phyloP scores from a whole-genome alignment of 768 basidiomycete genomes.

The Leccinum uliginosum region DNA sequence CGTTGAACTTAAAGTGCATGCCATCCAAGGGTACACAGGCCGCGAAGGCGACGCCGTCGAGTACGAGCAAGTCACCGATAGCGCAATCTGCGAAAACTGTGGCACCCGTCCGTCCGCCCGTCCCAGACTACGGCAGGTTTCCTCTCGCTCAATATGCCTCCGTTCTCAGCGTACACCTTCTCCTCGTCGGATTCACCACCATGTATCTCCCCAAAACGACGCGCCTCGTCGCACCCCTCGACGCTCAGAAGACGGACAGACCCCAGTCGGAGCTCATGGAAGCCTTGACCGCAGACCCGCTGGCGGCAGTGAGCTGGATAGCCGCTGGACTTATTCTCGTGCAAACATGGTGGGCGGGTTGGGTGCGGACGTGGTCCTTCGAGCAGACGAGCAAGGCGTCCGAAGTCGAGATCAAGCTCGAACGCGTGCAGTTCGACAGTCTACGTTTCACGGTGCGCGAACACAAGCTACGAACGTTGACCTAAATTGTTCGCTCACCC shows the following conservation, averaged over 20 bases:
- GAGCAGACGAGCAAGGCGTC: slow-evolving; percentile 38
- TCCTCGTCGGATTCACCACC: slow-evolving; percentile 60
- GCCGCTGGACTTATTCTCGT: slow-evolving; percentile 50
- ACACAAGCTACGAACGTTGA: slow-evolving; percentile 16
- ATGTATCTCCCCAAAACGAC: slow-evolving; percentile 68
- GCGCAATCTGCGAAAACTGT: neutral
- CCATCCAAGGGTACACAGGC: neutral
- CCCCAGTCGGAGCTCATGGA: slow-evolving; percentile 72
- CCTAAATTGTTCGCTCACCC: slow-evolving; percentile 1
- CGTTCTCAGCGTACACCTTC: slow-evolving; percentile 61
- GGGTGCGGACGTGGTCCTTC: slow-evolving; percentile 57
- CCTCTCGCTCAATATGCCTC: slow-evolving; percentile 61
- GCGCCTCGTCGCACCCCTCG: slow-evolving; percentile 38
- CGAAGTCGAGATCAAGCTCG: slow-evolving; percentile 39
- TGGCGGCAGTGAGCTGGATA: slow-evolving; percentile 53
- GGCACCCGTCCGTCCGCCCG: neutral
- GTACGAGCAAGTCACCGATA: neutral
- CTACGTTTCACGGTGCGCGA: slow-evolving; percentile 35
- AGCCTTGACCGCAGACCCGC: slow-evolving; percentile 57
- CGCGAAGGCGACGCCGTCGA: neutral
- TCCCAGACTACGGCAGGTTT: slow-evolving; percentile 25
- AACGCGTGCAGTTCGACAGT: slow-evolving; percentile 37
- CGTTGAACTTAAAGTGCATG: neutral
- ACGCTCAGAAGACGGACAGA: slow-evolving; percentile 41
- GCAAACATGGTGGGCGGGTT: slow-evolving; percentile 70